A percentile compares a stretch with the other conserved stretches of the same genome.
These are phyloP conservation scores for Alternaria sp. DNA, from an alignment of 2,329 filamentous ascomycete species.

Conservation along the genomic window DNA sequence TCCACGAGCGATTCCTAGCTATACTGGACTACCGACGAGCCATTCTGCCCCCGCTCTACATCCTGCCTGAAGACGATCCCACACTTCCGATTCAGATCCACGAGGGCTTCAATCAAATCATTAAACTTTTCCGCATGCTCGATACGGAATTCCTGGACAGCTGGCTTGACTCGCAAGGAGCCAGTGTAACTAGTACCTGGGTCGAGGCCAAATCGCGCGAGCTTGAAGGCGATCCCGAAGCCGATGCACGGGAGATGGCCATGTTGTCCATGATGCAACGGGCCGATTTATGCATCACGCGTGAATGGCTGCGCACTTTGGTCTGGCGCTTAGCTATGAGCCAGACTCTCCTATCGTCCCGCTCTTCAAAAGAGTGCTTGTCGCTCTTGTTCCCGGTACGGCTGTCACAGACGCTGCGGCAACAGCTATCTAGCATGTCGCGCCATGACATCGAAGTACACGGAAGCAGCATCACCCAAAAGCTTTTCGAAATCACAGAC, in stretches of 20 bases:
- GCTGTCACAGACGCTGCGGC: slow-evolving; percentile 56
- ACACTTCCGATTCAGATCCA: slow-evolving; percentile 53
- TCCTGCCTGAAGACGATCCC: slow-evolving; percentile 54
- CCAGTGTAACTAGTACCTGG: slow-evolving; percentile 53
- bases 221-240: slow-evolving; percentile 52
- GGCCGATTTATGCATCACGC: slow-evolving; percentile 60
- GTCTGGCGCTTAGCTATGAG: slow-evolving; percentile 62
- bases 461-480: slow-evolving; percentile 65
- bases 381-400: slow-evolving; percentile 58
- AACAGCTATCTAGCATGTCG: slow-evolving; percentile 55
- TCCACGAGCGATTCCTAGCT: slow-evolving; percentile 66
- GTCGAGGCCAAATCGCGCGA: slow-evolving; percentile 58
- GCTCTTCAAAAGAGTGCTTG: slow-evolving; percentile 49
- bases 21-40: slow-evolving; percentile 60
- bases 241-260: slow-evolving; percentile 51
- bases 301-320: slow-evolving; percentile 60
- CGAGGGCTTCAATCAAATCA: slow-evolving; percentile 56
- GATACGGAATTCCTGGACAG: slow-evolving; percentile 57
- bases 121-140: slow-evolving; percentile 57
- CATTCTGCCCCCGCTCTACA: slow-evolving; percentile 52
- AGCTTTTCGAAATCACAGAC: slow-evolving; percentile 68
- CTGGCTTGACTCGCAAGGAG: slow-evolving; percentile 54
- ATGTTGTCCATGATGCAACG: slow-evolving; percentile 56
- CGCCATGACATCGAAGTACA: slow-evolving; percentile 62
- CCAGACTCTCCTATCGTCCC: slow-evolving; percentile 56